Percentiles rank a stretch among this genome's conserved stretches.
Conservation (phyloP, 176 grass and related monocot species). For the Eremochloa ophiuroides region DNA sequence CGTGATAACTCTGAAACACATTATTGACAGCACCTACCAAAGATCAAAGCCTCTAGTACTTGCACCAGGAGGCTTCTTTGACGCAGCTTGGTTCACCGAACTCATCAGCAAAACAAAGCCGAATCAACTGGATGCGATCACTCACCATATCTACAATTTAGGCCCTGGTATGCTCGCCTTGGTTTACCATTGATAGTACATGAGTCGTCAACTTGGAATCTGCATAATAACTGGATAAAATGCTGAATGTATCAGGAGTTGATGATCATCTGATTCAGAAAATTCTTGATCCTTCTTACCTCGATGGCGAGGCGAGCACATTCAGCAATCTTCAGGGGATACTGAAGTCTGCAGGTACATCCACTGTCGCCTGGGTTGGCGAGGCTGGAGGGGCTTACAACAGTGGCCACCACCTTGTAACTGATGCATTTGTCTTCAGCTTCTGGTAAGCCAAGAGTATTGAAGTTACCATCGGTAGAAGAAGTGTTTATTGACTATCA, state of each 20-base stretch:
- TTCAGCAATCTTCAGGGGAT: constrained; percentile 55
- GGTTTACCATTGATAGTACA: neutral
- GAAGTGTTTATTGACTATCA: neutral
- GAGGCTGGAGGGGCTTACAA: constrained; percentile 90
- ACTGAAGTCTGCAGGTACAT: constrained; percentile 43
- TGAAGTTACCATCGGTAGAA: no score
- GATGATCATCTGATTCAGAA: constrained; percentile 54
- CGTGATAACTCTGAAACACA: constrained; percentile 41
- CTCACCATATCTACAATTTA: constrained; percentile 85
- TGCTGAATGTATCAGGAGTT: constrained; percentile 43
- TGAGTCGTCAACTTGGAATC: neutral
- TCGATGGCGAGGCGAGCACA: constrained; percentile 40
- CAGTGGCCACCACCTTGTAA: constrained; percentile 78
- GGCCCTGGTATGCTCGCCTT: constrained; percentile 50
- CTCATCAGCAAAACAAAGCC: constrained; percentile 64
- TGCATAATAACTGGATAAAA: neutral
- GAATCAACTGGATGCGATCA: constrained; percentile 56
- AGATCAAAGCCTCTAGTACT: constrained; percentile 45
- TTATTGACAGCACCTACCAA: constrained; percentile 42
- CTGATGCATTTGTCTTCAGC: constrained; percentile 83
- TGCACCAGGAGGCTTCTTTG: constrained; percentile 75
- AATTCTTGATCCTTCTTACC: constrained; percentile 72
- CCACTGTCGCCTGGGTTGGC: constrained; percentile 59
- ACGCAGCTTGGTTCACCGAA: constrained; percentile 62
- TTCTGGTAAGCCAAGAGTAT: constrained; percentile 68